Evolutionary conservation across 2,329 filamentous ascomycete species (phyloP), one percentile per base, ranked within the genome.

Genomic region (Didymella pinodella): DNA sequence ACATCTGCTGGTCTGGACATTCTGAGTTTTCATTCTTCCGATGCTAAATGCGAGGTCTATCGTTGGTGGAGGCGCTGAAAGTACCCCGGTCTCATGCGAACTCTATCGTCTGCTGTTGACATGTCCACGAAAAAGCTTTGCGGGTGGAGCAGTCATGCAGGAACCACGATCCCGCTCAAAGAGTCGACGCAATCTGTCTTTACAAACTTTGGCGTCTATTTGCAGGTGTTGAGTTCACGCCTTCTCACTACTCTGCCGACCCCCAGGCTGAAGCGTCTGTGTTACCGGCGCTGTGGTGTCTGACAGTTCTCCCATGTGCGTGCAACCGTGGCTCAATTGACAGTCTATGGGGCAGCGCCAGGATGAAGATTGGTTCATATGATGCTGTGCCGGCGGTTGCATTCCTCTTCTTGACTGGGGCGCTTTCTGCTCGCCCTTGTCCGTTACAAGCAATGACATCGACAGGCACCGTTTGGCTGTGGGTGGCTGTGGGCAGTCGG

Each of bases 321-420:
- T 60, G 61, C 62, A 62, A 67, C 65, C 60, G 59, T 70, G 67
- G 64, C 66, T 60, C 54, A 54, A n/a, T 53, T 68, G 68, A 69
- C 68, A 69, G 56, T 61, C 60, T 66, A 65, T 62, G 61, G 63
- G 63, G 63, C 62, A 46, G 62, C 57, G 66, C 65, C 64, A 41
- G 56, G 48, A 51, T 54, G 50, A 40, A 49, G 45, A 55, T 26
- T 62, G 61, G 66, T 63, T 65, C 54, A 60, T 61, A 63, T 64
- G 63, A 44, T 64, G 54, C 43, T 54, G 40, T 41, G 49, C 50
- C 56, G 41, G 56, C 44, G 58, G 54, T 52, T 47, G 55, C 59
- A 51, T 61, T 64, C 45, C 63, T 65, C 59, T 52, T 66, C 57
- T 54, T 53, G 59, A 60, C 50, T 59, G 54, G 56, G 46, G 32